A percentile compares a stretch with the other conserved stretches of the same genome.
phyloP scores from a whole-genome alignment of 768 basidiomycete genomes.

The Suillus subaureus region DNA sequence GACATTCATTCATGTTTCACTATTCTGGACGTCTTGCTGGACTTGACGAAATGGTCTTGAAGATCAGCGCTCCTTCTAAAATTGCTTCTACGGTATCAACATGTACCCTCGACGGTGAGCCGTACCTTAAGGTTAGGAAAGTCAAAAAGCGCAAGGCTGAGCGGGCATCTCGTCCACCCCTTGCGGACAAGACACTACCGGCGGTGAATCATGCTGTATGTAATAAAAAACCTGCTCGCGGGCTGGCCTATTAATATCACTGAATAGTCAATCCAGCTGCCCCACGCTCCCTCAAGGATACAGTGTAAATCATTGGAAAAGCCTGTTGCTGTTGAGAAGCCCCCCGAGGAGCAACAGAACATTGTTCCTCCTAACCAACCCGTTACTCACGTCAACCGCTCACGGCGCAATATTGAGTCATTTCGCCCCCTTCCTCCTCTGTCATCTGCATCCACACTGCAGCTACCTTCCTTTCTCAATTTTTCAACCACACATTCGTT shows the following conservation, averaged over 20 bases:
- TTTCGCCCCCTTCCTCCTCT: constrained; percentile 37
- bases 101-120: constrained; percentile 20
- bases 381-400: constrained; percentile 18
- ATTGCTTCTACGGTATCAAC: constrained; percentile 30
- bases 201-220: constrained; percentile 30
- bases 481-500: constrained; percentile 25
- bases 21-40: constrained; percentile 47
- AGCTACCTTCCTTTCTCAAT: constrained; percentile 41
- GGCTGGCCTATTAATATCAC: constrained; percentile 19
- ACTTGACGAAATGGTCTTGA: constrained; percentile 42
- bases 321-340: background rate
- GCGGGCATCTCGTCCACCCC: constrained; percentile 30
- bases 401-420: constrained; percentile 15
- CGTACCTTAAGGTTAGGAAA: constrained; percentile 26
- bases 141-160: constrained; percentile 22
- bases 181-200: constrained; percentile 32
- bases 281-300: constrained; percentile 7
- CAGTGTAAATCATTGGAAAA: background rate
- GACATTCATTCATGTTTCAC: constrained; percentile 32
- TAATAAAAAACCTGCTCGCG: constrained; percentile 14
- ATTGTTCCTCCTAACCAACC: constrained; percentile 12
- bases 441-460: constrained; percentile 40
- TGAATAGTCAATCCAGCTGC: constrained; percentile 12
- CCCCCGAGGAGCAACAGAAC: background rate
- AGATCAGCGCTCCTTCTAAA: constrained; percentile 32